Evolutionary conservation across 148 eudicot genomes (phyloP).

Genomic region (Drosera capensis): DNA sequence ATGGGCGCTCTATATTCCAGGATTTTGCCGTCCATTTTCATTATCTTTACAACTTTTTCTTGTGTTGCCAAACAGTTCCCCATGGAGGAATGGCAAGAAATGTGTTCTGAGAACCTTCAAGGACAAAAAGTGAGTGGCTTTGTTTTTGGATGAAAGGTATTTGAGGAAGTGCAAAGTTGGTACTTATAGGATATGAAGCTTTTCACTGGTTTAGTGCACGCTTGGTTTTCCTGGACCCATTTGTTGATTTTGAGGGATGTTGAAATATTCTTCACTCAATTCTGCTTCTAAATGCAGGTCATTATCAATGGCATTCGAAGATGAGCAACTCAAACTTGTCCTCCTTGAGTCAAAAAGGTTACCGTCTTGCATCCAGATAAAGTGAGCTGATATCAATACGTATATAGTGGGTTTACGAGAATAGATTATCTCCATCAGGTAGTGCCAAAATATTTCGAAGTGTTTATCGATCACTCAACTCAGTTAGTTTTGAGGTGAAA

Average conservation of each 20-base stretch:
- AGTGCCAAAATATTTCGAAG: no score
- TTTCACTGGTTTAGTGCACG: not conserved
- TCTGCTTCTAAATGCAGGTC: not conserved
- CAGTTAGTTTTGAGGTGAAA: no score
- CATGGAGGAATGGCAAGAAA: conserved; percentile 15
- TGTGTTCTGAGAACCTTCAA: not conserved
- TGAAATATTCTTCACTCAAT: not conserved
- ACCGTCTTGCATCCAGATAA: not conserved
- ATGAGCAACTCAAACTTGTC: not conserved
- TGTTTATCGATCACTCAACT: no score
- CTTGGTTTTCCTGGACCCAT: conserved; percentile 3
- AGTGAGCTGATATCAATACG: not conserved
- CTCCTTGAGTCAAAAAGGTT: not conserved
- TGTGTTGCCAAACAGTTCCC: conserved; percentile 50
- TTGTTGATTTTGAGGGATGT: conserved; percentile 4
- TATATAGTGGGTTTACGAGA: not conserved
- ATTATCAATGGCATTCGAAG: not conserved
- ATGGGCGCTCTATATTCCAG: conserved; percentile 28
- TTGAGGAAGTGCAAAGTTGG: not conserved
- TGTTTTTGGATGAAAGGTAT: not conserved
- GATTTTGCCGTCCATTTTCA: conserved; percentile 31
- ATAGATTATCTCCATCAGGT: no score
- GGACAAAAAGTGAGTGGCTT: not conserved
- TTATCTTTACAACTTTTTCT: conserved; percentile 16
- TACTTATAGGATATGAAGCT: not conserved